These are phyloP conservation scores for Pestalotiopsis sp. DNA, from an alignment of 2,329 filamentous ascomycete genomes.

Conservation along the genomic window DNA sequence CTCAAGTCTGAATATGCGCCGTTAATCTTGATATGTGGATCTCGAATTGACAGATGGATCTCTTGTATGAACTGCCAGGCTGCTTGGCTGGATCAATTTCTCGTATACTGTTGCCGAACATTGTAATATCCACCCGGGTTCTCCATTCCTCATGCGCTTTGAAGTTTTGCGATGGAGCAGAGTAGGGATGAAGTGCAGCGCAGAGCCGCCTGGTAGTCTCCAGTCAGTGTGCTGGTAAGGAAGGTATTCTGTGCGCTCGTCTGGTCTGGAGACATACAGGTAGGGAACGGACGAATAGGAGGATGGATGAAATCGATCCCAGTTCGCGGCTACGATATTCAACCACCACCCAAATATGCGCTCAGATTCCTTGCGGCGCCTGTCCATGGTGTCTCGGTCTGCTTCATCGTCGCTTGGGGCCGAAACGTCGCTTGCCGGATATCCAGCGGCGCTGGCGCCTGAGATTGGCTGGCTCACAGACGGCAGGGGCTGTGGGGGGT, in stretches of 20 bases:
- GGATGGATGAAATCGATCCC: neutral
- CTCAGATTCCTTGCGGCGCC: conserved; percentile 11
- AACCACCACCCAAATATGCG: conserved; percentile 4
- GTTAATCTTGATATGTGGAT: neutral
- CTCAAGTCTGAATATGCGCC: neutral
- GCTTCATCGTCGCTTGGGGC: conserved; percentile 39
- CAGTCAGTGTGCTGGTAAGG: neutral
- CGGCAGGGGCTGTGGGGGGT: conserved; percentile 20
- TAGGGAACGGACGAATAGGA: neutral
- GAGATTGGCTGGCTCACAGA: conserved; percentile 26
- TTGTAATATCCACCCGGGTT: neutral
- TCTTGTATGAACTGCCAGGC: neutral
- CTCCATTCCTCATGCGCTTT: neutral
- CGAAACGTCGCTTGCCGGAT: conserved; percentile 42
- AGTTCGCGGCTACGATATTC: neutral
- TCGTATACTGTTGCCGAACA: neutral
- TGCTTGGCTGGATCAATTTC: neutral
- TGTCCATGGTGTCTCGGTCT: conserved; percentile 35
- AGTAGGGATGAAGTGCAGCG: neutral
- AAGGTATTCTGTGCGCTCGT: neutral
- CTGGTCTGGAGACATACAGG: neutral
- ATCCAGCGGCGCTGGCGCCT: conserved; percentile 18
- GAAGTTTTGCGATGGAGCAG: neutral
- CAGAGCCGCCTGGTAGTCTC: neutral
- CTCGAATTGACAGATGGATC: neutral